Evolutionary conservation across 805 yeast genomes (phyloP).

Genomic region (Wickerhamomyces chambardii): DNA sequence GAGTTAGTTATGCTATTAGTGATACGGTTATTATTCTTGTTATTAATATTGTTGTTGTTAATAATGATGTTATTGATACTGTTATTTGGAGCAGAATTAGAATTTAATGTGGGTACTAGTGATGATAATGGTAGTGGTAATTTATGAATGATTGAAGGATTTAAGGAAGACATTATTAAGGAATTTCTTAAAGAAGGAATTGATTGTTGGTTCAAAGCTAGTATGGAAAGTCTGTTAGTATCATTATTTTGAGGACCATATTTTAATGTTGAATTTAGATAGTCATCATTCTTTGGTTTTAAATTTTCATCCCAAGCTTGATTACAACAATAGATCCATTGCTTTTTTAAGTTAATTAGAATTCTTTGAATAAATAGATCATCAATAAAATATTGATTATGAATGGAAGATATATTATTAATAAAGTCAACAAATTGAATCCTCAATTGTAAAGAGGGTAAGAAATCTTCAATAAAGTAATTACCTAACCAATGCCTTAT

Average conservation of each 20-base stretch:
- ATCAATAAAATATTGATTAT: conserved; percentile 5
- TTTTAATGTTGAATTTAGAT: conserved; percentile 11
- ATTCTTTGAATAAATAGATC: conserved; percentile 25
- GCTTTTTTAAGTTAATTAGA: conserved; percentile 34
- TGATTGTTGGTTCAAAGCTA: conserved; percentile 26
- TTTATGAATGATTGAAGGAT: conserved; percentile 11
- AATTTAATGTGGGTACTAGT: too few species aligned
- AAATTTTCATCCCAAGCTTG: conserved; percentile 22
- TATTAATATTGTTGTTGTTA: too few species aligned
- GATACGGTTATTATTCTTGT: neutral
- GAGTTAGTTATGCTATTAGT: neutral
- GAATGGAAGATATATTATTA: conserved; percentile 5
- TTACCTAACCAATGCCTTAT: conserved; percentile 86
- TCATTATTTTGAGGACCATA: conserved; percentile 18
- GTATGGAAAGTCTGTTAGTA: conserved; percentile 22
- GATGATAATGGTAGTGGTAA: conserved; percentile 13
- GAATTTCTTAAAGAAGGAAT: conserved; percentile 34
- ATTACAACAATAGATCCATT: conserved; percentile 34
- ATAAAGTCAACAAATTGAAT: conserved; percentile 29
- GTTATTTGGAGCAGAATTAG: too few species aligned
- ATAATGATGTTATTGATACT: too few species aligned
- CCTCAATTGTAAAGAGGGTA: conserved; percentile 40
- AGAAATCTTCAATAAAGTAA: conserved; percentile 81
- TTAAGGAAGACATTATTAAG: conserved; percentile 23
- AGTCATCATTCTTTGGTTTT: conserved; percentile 5